Percentiles rank a stretch among this genome's conserved stretches.
phyloP scores from a whole-genome alignment of 768 basidiomycete species.

The Macrolepiota dolichaula region DNA sequence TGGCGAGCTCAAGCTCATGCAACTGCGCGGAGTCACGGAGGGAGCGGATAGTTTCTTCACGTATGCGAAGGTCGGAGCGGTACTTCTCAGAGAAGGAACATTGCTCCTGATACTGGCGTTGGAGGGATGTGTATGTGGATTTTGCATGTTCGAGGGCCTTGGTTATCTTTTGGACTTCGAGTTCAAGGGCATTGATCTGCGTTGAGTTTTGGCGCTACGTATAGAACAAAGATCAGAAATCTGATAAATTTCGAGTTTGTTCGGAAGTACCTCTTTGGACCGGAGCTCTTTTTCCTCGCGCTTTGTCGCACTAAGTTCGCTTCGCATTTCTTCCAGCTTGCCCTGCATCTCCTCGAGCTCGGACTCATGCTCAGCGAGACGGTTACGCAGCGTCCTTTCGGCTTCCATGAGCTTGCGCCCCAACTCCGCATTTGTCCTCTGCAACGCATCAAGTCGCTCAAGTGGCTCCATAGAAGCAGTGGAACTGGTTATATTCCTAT shows the following conservation, averaged over 20 bases:
- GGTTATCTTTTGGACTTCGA: constrained; percentile 74
- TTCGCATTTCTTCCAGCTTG: constrained; percentile 71
- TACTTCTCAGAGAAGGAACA: constrained; percentile 79
- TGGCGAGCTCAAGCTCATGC: constrained; percentile 62
- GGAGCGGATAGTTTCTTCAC: constrained; percentile 70
- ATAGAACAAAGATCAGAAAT: not conserved
- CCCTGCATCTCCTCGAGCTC: constrained; percentile 79
- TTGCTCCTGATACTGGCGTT: constrained; percentile 89
- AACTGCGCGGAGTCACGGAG: constrained; percentile 56
- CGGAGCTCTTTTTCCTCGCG: constrained; percentile 92
- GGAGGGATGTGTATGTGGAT: constrained; percentile 68
- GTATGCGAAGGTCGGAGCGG: constrained; percentile 66
- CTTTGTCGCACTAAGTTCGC: constrained; percentile 75
- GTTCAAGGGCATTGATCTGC: constrained; percentile 70
- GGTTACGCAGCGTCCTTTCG: constrained; percentile 63
- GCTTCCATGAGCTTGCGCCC: constrained; percentile 71
- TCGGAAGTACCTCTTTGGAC: constrained; percentile 67
- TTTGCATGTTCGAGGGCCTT: constrained; percentile 73
- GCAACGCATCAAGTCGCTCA: constrained; percentile 72
- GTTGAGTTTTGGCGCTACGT: constrained; percentile 57
- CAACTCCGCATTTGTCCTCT: constrained; percentile 73
- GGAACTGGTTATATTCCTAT: constrained; percentile 56
- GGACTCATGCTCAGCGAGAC: constrained; percentile 73
- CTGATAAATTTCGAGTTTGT: constrained; percentile 1
- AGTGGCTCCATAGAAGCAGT: constrained; percentile 67